phyloP scores from a whole-genome alignment of 371 early-diverging fungal genomes.

The Mortierella polycephala region DNA sequence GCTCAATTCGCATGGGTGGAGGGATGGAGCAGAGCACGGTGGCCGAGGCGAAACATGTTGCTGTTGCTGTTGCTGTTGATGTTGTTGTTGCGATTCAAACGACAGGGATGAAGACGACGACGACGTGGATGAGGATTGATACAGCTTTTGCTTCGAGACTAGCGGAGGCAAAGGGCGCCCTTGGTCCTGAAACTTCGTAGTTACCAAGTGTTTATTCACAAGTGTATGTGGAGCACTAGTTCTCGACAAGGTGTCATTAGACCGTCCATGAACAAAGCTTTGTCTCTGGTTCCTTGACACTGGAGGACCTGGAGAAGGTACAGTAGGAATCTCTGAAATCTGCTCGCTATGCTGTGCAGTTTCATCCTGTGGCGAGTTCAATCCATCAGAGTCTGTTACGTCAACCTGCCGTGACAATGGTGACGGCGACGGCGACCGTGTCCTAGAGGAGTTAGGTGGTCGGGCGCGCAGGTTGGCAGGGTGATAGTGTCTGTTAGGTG shows the following conservation, averaged over 20 bases:
- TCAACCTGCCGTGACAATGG: conserved; percentile 3
- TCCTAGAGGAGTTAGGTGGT: conserved; percentile 1
- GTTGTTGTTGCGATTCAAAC: background rate
- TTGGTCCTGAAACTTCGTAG: background rate
- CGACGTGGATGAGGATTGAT: background rate
- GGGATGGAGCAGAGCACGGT: background rate
- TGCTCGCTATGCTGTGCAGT: background rate
- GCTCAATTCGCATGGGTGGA: conserved; percentile 5
- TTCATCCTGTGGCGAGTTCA: conserved; percentile 15
- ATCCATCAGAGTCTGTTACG: background rate
- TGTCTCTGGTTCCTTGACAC: background rate
- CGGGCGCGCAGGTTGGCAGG: background rate
- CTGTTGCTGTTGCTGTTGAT: no score
- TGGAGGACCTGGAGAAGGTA: background rate
- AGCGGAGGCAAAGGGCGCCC: background rate
- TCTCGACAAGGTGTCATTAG: background rate
- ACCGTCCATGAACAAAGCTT: background rate
- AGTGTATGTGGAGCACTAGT: background rate
- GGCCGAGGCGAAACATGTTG: no score
- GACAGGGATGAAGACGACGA: conserved; percentile 3
- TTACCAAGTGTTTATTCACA: background rate
- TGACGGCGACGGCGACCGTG: conserved; percentile 14
- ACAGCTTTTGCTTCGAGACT: background rate
- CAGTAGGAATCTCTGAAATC: background rate
- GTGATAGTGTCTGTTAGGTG: background rate